A percentile compares a stretch with the other conserved stretches of the same genome.
These are phyloP conservation scores for Fusarium sp. DNA, from an alignment of 2,329 filamentous ascomycete species.

Conservation along the genomic window DNA sequence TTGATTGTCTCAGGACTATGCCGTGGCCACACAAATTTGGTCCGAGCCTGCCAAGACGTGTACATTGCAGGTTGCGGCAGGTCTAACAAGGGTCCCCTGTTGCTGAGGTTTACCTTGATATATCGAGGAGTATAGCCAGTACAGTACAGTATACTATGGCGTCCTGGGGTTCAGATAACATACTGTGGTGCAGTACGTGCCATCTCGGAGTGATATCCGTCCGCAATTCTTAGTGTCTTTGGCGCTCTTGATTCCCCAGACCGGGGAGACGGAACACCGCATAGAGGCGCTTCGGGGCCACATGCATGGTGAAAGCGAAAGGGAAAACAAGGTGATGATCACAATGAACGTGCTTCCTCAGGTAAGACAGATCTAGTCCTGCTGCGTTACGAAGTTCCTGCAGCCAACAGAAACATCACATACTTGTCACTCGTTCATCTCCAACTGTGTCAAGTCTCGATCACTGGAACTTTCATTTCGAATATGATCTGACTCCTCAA, in stretches of 20 bases:
- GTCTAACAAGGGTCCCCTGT: slow-evolving; percentile 10
- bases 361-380: background rate
- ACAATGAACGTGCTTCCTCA: background rate
- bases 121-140: background rate
- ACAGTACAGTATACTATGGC: background rate
- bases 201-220: background rate
- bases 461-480: background rate
- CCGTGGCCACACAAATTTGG: background rate
- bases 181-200: background rate
- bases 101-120: background rate
- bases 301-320: background rate
- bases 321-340: background rate
- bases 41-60: slow-evolving; percentile 15
- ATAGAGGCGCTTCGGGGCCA: background rate
- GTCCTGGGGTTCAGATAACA: background rate
- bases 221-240: background rate
- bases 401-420: background rate
- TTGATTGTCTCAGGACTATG: background rate
- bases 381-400: background rate
- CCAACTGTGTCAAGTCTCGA: background rate
- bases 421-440: background rate
- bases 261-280: slow-evolving; percentile 19
- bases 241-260: background rate
- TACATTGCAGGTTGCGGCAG: slow-evolving; percentile 9
- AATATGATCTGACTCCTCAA: background rate